phyloP scores from a whole-genome alignment of 345 rosid species.

The Nasturtium officinale region DNA sequence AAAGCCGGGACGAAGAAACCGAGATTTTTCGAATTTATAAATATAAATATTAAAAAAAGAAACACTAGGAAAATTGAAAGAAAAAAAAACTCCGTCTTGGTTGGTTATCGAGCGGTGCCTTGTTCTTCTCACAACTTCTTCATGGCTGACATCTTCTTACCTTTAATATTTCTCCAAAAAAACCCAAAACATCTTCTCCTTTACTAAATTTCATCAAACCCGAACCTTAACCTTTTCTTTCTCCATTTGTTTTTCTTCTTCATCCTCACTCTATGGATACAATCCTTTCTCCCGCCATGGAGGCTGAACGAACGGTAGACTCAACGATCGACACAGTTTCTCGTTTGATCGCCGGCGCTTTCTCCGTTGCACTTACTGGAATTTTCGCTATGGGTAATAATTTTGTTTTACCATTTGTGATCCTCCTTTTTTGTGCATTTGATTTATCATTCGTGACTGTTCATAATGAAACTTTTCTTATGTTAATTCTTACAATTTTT shows the following conservation, averaged over 20 bases:
- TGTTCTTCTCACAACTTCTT: constrained; percentile 36
- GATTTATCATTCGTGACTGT: not conserved
- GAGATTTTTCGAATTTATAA: not conserved
- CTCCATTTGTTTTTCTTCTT: not conserved
- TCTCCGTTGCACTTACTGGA: constrained; percentile 69
- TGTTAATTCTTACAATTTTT: not conserved
- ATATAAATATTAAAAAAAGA: not conserved
- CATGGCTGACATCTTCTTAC: constrained; percentile 37
- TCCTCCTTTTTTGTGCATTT: constrained; percentile 25
- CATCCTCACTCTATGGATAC: constrained; percentile 40
- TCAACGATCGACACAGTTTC: constrained; percentile 48
- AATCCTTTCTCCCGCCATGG: constrained; percentile 42
- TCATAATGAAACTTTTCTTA: not conserved
- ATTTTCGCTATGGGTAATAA: constrained; percentile 62
- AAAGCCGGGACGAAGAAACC: not conserved
- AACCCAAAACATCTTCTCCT: not conserved
- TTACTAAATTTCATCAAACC: constrained; percentile 29
- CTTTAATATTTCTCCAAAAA: not conserved
- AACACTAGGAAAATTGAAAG: not conserved
- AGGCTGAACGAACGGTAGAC: constrained; percentile 38
- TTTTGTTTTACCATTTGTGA: not conserved
- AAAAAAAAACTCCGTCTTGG: constrained; percentile 19
- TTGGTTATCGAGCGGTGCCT: constrained; percentile 31
- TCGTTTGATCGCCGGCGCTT: constrained; percentile 52
- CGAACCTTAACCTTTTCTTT: not conserved